Conservation (phyloP, 345 rosid genomes). For the Pistacia vera region DNA sequence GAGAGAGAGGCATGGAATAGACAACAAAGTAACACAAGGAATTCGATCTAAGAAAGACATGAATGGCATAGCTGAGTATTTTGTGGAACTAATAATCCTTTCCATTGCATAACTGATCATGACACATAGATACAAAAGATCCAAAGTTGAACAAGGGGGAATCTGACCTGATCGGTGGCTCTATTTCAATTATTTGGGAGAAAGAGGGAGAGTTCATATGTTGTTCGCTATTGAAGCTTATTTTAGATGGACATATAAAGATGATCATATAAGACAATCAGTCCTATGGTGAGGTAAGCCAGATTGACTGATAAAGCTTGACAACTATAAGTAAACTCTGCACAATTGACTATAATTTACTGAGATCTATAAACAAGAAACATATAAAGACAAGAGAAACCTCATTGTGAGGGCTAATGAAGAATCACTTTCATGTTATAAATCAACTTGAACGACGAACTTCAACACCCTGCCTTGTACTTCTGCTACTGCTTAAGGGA, state of each 20-base stretch:
- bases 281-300: slow-evolving; percentile 31
- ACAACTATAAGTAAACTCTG: slow-evolving; percentile 25
- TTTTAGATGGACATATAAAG: slow-evolving; percentile 12
- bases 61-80: not conserved
- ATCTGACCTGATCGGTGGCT: slow-evolving; percentile 22
- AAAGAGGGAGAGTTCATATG: slow-evolving; percentile 8
- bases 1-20: not conserved
- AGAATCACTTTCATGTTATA: slow-evolving; percentile 20
- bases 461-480: slow-evolving; percentile 65
- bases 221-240: slow-evolving; percentile 31
- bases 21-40: not conserved
- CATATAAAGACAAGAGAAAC: slow-evolving; percentile 20
- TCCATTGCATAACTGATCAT: slow-evolving; percentile 13
- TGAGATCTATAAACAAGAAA: slow-evolving; percentile 30
- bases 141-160: slow-evolving; percentile 14
- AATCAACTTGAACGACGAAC: slow-evolving; percentile 70
- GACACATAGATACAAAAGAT: slow-evolving; percentile 12
- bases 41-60: not conserved
- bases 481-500: slow-evolving; percentile 68
- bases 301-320: slow-evolving; percentile 27
- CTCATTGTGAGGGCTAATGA: slow-evolving; percentile 27
- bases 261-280: slow-evolving; percentile 13
- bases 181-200: slow-evolving; percentile 31
- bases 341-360: slow-evolving; percentile 42
- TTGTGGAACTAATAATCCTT: slow-evolving; percentile 14